Evolutionary conservation across 768 basidiomycete genomes (phyloP).

Genomic region (Lepiota brunneoincarnata): DNA sequence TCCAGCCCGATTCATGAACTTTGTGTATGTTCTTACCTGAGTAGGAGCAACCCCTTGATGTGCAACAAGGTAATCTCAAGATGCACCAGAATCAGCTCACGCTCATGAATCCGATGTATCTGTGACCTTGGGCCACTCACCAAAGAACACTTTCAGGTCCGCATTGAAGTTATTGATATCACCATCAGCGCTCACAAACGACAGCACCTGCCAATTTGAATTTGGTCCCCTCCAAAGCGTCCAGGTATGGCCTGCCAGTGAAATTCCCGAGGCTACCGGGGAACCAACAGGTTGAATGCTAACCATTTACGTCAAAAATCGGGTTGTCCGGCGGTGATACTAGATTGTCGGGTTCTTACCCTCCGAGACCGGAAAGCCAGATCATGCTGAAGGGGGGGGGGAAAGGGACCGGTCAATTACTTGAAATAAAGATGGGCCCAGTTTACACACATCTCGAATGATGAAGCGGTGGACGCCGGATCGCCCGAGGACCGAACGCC

Average conservation of each 20-base stretch:
- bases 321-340: background rate
- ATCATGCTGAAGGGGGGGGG: constrained; percentile 55
- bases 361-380: constrained; percentile 56
- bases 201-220: constrained; percentile 52
- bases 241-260: constrained; percentile 50
- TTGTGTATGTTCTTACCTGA: constrained; percentile 33
- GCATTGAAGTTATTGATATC: constrained; percentile 49
- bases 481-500: constrained; percentile 39
- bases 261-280: constrained; percentile 37
- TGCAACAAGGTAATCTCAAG: constrained; percentile 40
- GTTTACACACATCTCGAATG: constrained; percentile 48
- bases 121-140: constrained; percentile 27
- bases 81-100: background rate
- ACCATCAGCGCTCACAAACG: constrained; percentile 48
- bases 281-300: constrained; percentile 59
- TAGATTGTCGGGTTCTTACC: constrained; percentile 27
- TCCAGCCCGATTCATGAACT: background rate
- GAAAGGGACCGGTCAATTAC: background rate
- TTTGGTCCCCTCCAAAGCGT: constrained; percentile 55
- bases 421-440: background rate
- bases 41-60: constrained; percentile 46
- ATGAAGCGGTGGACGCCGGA: constrained; percentile 45
- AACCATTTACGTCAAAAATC: background rate
- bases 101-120: background rate
- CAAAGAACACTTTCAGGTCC: constrained; percentile 54